Evolutionary conservation across 2,329 filamentous ascomycete species (phyloP), one percentile per base, ranked within the genome.

Genomic region (Pseudogymnoascus sp.): DNA sequence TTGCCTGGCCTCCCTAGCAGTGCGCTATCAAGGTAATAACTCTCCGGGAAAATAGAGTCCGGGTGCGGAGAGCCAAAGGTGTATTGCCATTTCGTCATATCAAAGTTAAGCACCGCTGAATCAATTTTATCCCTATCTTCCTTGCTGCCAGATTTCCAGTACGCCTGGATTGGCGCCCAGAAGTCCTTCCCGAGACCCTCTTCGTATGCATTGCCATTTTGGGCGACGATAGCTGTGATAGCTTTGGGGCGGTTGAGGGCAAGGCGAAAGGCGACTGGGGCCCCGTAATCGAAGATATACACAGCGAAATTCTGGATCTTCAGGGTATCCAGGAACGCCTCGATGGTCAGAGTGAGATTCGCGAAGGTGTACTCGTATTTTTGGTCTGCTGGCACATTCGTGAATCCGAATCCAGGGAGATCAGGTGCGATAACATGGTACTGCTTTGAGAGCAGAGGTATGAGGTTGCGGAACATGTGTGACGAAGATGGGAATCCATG

Each of bases 251-350:
- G 75, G 48, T 78, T 67, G 1, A 85, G 75, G 0, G 83, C 83
- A 1, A 86, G 75, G 2, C 83, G 79, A 23, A 85, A 73, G 1
- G 79, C 84, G 0, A 78, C 77, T 0, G 85, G 84, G 0, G 83
- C 82, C 61, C 85, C 85, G 70, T 87, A 87, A 75, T 87, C 84
- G 71, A 87, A 87, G 66, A 87, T 79, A 72, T 86, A 88, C 28
- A 85, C 72, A 13, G 80, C 78, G 73, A 81, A 85, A 34, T 77
- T 78, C 13, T 69, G 66, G 37, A 86, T 75, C 2, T 73, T 65
- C 7, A 86, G 73, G 0, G 76, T 74, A 37, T 79, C 75, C 11
- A 85, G 71, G 68, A 85, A 85, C 6, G 76, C 76, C 8, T 74
- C 75, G 37, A 83, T 75, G 1, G 80, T 81, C 5, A 63, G 70